Evolutionary conservation across 208 protist genomes (phyloP).

Genomic region (Phytomonas francai): DNA sequence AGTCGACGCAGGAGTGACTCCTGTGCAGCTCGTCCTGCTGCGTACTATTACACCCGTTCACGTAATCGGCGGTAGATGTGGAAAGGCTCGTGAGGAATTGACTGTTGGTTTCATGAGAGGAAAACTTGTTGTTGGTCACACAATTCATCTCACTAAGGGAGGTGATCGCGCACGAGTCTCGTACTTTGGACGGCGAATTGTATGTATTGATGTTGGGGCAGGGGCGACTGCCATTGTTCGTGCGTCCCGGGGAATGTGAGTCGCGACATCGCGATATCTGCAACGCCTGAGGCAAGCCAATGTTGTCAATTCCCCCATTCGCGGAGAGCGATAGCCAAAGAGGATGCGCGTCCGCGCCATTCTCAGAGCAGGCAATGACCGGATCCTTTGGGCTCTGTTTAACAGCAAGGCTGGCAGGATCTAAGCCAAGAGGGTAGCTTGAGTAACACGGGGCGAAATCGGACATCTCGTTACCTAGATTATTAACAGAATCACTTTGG

Average conservation of each 20-base stretch:
- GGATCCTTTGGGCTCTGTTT: neutral
- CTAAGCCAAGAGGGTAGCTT: neutral
- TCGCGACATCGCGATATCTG: neutral
- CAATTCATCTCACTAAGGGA: neutral
- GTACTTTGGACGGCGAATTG: neutral
- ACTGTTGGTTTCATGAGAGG: neutral
- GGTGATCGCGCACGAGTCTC: neutral
- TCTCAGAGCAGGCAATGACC: neutral
- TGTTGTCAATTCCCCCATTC: neutral
- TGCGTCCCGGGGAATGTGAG: neutral
- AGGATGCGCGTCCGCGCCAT: neutral
- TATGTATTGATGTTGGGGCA: neutral
- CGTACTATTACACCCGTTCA: neutral
- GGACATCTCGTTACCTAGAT: neutral
- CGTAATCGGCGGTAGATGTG: neutral
- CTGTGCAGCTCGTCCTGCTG: neutral
- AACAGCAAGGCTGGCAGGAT: neutral
- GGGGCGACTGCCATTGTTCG: neutral
- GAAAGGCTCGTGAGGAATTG: neutral
- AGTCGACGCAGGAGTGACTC: neutral
- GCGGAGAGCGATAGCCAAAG: neutral
- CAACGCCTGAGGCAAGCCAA: neutral
- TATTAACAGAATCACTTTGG: neutral
- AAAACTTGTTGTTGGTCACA: neutral
- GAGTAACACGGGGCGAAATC: neutral